phyloP scores from a whole-genome alignment of 352 stramenopile genomes.

The Elongisporangium senticosum region DNA sequence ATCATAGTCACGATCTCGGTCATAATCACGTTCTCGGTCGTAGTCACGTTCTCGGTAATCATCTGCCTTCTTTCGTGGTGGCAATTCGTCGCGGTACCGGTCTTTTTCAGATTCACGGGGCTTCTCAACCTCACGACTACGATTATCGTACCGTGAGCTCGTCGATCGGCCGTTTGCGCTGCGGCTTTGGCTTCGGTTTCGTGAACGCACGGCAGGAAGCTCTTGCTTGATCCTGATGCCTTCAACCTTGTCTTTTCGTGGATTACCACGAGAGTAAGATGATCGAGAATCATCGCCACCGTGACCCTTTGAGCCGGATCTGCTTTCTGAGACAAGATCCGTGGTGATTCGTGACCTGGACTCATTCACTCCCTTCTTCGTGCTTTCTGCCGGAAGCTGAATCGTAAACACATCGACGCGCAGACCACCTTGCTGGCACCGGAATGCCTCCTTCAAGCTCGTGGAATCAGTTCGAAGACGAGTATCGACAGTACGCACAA shows the following conservation, averaged over 20 bases:
- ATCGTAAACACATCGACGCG: conserved; percentile 56
- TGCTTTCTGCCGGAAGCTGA: conserved; percentile 54
- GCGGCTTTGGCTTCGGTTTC: conserved; percentile 8
- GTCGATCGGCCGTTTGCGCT: conserved; percentile 25
- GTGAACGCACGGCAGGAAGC: conserved; percentile 1
- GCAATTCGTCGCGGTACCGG: background rate
- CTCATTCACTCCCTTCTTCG: conserved; percentile 60
- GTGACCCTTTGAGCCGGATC: conserved; percentile 1
- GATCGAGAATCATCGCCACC: conserved; percentile 9
- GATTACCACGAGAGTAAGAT: conserved; percentile 5
- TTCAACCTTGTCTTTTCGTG: conserved; percentile 7
- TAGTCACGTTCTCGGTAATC: conserved; percentile 7
- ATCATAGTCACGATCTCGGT: conserved; percentile 7
- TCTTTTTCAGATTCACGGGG: conserved; percentile 5
- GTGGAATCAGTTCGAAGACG: conserved; percentile 22
- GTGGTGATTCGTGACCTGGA: conserved; percentile 40
- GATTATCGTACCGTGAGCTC: conserved; percentile 17
- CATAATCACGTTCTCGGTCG: conserved; percentile 8
- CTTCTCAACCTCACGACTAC: conserved; percentile 9
- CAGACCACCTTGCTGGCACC: conserved; percentile 51
- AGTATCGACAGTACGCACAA: conserved; percentile 26
- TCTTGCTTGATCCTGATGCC: conserved; percentile 10
- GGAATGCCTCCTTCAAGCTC: conserved; percentile 44
- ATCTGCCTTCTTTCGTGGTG: background rate
- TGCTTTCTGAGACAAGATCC: conserved; percentile 18